Evolutionary conservation across 345 rosid genomes (phyloP).

Genomic region (Cardamine occulta): DNA sequence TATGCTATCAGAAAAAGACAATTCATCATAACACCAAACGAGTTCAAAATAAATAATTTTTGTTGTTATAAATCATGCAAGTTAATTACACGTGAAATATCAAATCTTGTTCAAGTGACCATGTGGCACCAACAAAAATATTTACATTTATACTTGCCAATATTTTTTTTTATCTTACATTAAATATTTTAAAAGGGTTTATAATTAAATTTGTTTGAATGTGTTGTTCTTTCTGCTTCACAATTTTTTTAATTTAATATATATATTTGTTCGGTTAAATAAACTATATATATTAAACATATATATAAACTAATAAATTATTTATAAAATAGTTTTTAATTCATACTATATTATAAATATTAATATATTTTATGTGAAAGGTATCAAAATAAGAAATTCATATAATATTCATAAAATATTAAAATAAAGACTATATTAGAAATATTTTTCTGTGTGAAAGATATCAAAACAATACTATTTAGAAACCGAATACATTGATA

Average conservation of each 20-base stretch:
- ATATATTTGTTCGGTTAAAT: background rate
- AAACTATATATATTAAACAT: background rate
- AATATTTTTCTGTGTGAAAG: background rate
- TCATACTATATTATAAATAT: too few species aligned
- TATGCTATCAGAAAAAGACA: background rate
- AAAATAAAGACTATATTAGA: background rate
- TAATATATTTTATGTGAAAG: too few species aligned
- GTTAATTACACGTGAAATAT: constrained; percentile 30
- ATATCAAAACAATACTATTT: background rate
- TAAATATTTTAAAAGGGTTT: background rate
- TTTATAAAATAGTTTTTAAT: too few species aligned
- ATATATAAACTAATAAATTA: too few species aligned
- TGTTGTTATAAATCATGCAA: too few species aligned
- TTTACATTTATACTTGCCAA: background rate
- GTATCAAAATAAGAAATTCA: background rate
- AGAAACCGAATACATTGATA: background rate
- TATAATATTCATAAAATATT: background rate
- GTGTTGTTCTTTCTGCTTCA: background rate
- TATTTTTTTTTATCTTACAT: background rate
- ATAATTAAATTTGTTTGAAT: background rate
- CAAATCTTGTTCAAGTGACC: constrained; percentile 11
- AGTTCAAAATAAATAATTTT: background rate
- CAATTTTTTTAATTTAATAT: background rate
- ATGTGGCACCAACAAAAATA: background rate
- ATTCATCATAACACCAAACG: constrained; percentile 26